phyloP scores from a whole-genome alignment of 192 early-diverging fungal genomes.

The Rhizoclosmatium globosum region DNA sequence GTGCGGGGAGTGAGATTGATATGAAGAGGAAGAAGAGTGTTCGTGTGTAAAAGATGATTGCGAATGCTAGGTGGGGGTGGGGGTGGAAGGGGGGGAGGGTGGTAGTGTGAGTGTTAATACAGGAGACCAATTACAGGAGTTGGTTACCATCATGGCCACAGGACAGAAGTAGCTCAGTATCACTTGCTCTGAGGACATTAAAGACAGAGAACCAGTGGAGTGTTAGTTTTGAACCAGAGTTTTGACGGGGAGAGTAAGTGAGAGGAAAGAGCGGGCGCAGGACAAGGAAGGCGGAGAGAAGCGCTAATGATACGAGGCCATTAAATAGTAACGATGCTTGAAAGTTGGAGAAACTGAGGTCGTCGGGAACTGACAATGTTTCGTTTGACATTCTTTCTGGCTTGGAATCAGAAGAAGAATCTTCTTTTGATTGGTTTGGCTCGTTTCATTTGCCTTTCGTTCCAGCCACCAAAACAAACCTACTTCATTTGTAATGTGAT shows the following conservation, averaged over 20 bases:
- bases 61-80: conserved; percentile 63
- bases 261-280: conserved; percentile 68
- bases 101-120: no score
- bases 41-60: conserved; percentile 78
- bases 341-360: conserved; percentile 46
- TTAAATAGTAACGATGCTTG: conserved; percentile 77
- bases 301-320: conserved; percentile 51
- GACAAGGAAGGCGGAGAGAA: conserved; percentile 71
- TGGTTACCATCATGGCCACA: background rate
- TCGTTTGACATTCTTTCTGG: no score
- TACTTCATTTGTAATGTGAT: no score
- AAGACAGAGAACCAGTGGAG: conserved; percentile 59
- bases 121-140: background rate
- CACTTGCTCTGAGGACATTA: background rate
- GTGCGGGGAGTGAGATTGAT: conserved; percentile 61
- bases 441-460: no score
- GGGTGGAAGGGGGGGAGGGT: background rate
- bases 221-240: conserved; percentile 71
- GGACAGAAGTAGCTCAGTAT: background rate
- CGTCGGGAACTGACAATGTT: no score
- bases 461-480: no score
- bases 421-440: no score
- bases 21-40: conserved; percentile 72
- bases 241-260: conserved; percentile 55
- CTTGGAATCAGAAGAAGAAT: no score